phyloP scores from a whole-genome alignment of 2,329 filamentous ascomycete genomes.

The Metarhizium humberi region DNA sequence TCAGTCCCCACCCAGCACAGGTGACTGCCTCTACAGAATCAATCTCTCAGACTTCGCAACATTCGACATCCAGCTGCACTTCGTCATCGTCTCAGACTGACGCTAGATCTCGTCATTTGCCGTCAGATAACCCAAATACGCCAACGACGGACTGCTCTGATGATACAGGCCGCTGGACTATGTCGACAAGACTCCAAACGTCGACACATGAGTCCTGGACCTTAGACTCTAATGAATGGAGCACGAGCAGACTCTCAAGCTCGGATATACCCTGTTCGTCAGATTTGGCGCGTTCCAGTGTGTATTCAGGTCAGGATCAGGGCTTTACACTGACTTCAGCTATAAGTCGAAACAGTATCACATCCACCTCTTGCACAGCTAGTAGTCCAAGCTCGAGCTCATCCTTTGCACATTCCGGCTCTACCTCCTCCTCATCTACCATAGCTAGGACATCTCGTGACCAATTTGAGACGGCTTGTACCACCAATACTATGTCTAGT shows the following conservation, averaged over 20 bases:
- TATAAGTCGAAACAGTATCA: not conserved
- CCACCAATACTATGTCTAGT: not conserved
- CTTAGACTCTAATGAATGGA: not conserved
- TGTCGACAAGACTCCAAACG: not conserved
- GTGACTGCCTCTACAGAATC: not conserved
- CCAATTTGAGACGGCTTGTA: not conserved
- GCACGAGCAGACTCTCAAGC: not conserved
- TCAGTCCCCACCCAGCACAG: not conserved
- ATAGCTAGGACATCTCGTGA: not conserved
- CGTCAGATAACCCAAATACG: not conserved
- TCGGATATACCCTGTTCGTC: conserved; percentile 1
- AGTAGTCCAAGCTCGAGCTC: not conserved
- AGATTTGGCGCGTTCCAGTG: not conserved
- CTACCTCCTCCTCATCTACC: not conserved
- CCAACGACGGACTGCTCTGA: not conserved
- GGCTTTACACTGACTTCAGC: not conserved
- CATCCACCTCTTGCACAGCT: conserved; percentile 1
- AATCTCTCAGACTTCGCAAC: not conserved
- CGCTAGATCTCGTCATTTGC: not conserved
- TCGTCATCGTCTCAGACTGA: not conserved
- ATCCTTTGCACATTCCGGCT: not conserved
- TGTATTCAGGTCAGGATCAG: not conserved
- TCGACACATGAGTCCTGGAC: not conserved
- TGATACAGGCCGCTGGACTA: not conserved
- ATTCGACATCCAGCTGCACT: not conserved